A percentile compares a stretch with the other conserved stretches of the same genome.
Evolutionary conservation across 345 rosid species (phyloP).

Genomic region (Salix viminalis): DNA sequence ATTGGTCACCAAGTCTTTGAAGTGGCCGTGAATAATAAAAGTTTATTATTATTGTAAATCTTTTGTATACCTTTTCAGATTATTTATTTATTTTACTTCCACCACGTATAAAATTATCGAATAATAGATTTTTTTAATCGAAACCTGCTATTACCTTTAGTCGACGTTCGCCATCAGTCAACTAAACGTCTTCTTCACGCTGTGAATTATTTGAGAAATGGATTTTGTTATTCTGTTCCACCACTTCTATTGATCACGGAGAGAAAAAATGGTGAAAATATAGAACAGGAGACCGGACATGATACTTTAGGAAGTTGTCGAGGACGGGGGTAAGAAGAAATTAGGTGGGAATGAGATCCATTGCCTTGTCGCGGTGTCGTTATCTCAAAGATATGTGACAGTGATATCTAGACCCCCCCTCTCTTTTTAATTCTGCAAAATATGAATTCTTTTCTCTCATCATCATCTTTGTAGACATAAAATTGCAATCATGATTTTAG

Average conservation of each 20-base stretch:
- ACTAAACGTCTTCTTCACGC: not conserved
- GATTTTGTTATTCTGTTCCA: not conserved
- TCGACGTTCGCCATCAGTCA: too few relatives aligned
- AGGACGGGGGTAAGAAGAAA: slow-evolving; percentile 25
- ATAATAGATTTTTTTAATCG: too few relatives aligned
- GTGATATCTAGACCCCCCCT: slow-evolving; percentile 27
- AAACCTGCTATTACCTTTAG: too few relatives aligned
- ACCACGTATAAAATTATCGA: too few relatives aligned
- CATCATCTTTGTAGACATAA: not conserved
- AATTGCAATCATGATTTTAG: not conserved
- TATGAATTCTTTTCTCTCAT: not conserved
- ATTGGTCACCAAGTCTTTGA: too few relatives aligned
- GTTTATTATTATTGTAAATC: too few relatives aligned
- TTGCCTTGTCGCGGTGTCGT: slow-evolving; percentile 44
- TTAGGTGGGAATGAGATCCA: slow-evolving; percentile 47
- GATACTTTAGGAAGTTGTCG: not conserved
- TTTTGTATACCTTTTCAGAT: too few relatives aligned
- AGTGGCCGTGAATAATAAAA: too few relatives aligned
- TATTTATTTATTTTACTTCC: too few relatives aligned
- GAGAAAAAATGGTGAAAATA: not conserved
- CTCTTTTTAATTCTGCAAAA: not conserved
- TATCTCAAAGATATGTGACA: slow-evolving; percentile 58
- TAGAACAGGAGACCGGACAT: not conserved
- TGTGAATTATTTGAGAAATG: not conserved
- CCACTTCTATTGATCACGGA: not conserved